Evolutionary conservation across 2,329 filamentous ascomycete genomes (phyloP), one percentile per base, ranked within the genome.

Genomic region (Coleophoma crateriformis): DNA sequence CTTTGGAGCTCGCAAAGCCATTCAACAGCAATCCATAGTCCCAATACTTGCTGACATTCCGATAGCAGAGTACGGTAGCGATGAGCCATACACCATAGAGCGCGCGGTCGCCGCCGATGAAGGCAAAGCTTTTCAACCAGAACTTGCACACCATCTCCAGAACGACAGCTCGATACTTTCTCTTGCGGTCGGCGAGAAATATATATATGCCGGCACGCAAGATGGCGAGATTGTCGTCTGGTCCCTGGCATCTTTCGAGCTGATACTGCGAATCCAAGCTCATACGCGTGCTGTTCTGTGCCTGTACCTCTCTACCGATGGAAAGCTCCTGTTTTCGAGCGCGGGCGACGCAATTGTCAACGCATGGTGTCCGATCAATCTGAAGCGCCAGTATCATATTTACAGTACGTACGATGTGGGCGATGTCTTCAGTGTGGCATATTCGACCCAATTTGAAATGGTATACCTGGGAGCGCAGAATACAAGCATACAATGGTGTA

Each of bases 391-490:
- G 1, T 94, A 91, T 71, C 90, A 94, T 55, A 88, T 97, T 54
- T 95, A 95, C 73, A 95, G 90, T 54, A 86, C 85, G 45, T 92
- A 95, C 68, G 94, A 97, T 60, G 88, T 96, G 38, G 94, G 94
- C 52, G 94, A 99, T 70, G 83, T 99, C 51, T 97, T 97, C 67
- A 95, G 90, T 59, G 85, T 96, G n/a, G 87, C 86, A 1, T 96
- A 95, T 67, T 96, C 90, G 4, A 72, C 82, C 7, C 78, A 83
- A 57, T 76, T 89, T 60, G 81, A 92, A 58, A 95, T 87, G 0
- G 78, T 96, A 4, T 97, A 96, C 66, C 80, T 96, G 40, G 94
- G 94, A 50, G 89, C 90, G 1, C 94, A 97, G 65, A 96, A 97
- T 64, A 94, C 90, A 7, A 90, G 87, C 37, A 94, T 96, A 47